Evolutionary conservation across 768 basidiomycete species (phyloP).

Genomic region (Mycena galopus): DNA sequence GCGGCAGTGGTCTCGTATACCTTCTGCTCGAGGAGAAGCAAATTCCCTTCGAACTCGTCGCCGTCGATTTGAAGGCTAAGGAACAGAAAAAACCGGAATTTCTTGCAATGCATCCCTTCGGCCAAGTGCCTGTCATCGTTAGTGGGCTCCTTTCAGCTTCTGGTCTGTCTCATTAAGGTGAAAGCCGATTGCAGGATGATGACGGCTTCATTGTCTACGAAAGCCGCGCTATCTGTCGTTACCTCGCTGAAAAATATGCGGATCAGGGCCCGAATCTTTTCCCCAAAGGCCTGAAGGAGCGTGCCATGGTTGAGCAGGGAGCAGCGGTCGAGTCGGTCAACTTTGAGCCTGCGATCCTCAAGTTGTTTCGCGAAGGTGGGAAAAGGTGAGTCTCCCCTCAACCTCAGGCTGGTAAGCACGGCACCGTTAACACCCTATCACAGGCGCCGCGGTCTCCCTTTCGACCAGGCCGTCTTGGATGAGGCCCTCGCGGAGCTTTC

Average conservation of each 20-base stretch:
- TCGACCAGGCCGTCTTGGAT: constrained; percentile 43
- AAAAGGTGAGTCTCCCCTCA: constrained; percentile 11
- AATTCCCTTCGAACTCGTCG: constrained; percentile 61
- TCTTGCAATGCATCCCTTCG: constrained; percentile 61
- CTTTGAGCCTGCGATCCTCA: constrained; percentile 17
- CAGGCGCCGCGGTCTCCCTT: constrained; percentile 37
- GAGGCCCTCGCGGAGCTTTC: constrained; percentile 47
- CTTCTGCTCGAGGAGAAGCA: constrained; percentile 59
- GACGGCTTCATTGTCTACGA: constrained; percentile 63
- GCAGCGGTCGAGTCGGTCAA: constrained; percentile 21
- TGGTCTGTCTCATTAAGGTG: constrained; percentile 10
- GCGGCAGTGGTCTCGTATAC: constrained; percentile 59
- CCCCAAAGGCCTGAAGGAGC: constrained; percentile 42
- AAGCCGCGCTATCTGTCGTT: constrained; percentile 60
- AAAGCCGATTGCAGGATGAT: constrained; percentile 47
- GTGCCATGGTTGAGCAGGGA: constrained; percentile 45
- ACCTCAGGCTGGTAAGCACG: constrained; percentile 4
- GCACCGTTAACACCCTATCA: constrained; percentile 5
- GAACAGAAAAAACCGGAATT: constrained; percentile 56
- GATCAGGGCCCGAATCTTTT: constrained; percentile 54
- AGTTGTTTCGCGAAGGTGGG: constrained; percentile 12
- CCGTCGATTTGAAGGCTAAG: constrained; percentile 50
- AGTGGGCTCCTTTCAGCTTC: constrained; percentile 40
- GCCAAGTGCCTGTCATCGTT: constrained; percentile 45
- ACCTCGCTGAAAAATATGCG: constrained; percentile 57